phyloP scores from a whole-genome alignment of 2,329 filamentous ascomycete species.

The Stagonosporopsis vannaccii region DNA sequence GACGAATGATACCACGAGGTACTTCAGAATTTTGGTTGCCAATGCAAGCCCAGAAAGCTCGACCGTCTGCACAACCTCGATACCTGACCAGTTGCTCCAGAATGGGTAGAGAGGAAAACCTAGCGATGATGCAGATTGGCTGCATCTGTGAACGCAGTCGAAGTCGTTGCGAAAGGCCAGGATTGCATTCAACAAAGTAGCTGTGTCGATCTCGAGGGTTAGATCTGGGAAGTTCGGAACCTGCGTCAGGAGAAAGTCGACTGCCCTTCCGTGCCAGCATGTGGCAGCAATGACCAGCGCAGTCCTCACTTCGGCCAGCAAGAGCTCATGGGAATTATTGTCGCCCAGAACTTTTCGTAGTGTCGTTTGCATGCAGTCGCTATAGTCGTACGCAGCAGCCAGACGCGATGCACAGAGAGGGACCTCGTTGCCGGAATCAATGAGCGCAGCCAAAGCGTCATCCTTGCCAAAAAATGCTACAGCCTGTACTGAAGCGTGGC shows the following conservation, averaged over 20 bases:
- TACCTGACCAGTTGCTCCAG: background rate
- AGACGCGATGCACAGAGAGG: no score
- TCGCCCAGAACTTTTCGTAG: no score
- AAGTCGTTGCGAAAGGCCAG: background rate
- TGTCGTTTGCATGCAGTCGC: no score
- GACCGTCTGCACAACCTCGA: background rate
- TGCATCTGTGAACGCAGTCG: background rate
- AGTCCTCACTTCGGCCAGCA: background rate
- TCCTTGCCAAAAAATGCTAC: background rate
- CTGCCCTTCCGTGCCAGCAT: background rate
- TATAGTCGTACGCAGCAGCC: no score
- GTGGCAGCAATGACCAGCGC: background rate
- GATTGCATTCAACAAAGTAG: background rate
- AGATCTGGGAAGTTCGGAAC: background rate
- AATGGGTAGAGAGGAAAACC: background rate
- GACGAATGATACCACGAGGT: background rate
- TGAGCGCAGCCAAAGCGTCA: no score
- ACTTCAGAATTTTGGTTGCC: no score
- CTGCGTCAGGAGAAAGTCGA: background rate
- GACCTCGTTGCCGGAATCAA: no score
- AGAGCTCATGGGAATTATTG: background rate
- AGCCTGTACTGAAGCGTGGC: background rate
- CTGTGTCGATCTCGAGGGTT: background rate
- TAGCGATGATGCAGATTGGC: background rate
- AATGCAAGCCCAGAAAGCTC: background rate